These are phyloP conservation scores for Fraxinus albicans DNA, from an alignment of 305 asterid species.

Conservation along the genomic window DNA sequence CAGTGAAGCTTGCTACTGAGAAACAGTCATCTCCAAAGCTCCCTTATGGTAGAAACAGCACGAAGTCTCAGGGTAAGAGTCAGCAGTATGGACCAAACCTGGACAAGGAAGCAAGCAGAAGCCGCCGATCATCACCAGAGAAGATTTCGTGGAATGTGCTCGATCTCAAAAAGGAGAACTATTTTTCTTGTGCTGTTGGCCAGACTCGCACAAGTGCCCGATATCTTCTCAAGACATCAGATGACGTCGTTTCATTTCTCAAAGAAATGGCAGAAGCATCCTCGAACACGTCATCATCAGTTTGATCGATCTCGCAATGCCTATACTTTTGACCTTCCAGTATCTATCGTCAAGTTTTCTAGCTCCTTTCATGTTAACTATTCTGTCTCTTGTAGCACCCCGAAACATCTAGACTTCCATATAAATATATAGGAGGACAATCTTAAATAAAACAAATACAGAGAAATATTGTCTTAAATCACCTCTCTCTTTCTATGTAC, in stretches of 20 bases:
- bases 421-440: slow-evolving; percentile 1
- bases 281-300: slow-evolving; percentile 9
- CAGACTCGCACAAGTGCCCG: slow-evolving; percentile 79
- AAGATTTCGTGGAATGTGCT: slow-evolving; percentile 81
- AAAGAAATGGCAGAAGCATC: slow-evolving; percentile 55
- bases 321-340: slow-evolving; percentile 9
- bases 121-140: slow-evolving; percentile 50
- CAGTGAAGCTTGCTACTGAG: slow-evolving; percentile 35
- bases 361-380: not conserved
- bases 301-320: slow-evolving; percentile 15
- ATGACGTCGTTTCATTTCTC: slow-evolving; percentile 66
- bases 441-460: not conserved
- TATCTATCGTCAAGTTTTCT: not conserved
- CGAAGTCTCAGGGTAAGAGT: slow-evolving; percentile 42
- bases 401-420: not conserved
- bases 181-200: slow-evolving; percentile 88
- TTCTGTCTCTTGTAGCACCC: not conserved
- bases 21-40: slow-evolving; percentile 47
- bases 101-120: slow-evolving; percentile 41
- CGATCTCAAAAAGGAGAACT: slow-evolving; percentile 89
- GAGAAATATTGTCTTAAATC: not conserved
- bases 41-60: slow-evolving; percentile 40
- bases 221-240: slow-evolving; percentile 59
- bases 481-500: not conserved
- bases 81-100: slow-evolving; percentile 26